Base-by-base conservation (phyloP, 2,329 filamentous ascomycete genomes). In the Paraphaeosphaeria sporulosa region DNA sequence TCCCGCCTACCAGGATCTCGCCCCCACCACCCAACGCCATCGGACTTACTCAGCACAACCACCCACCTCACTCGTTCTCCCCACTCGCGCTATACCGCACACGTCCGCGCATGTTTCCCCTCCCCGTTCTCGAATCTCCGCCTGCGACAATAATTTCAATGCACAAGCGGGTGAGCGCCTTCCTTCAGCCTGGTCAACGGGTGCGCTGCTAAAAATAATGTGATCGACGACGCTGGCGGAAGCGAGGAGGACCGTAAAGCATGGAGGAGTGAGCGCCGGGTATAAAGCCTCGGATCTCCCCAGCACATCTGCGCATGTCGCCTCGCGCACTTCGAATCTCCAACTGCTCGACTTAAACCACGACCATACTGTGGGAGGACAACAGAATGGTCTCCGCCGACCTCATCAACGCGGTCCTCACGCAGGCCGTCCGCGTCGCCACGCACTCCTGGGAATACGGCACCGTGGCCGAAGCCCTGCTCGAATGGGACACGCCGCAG, bases 321-420 rank as follows among this genome's bases (percentile, higher is more conserved):
- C 19, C n/a, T 15, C 32, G 10, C 47, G 21, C 13, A 36, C 1
- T 19, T 9, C n/a, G 27, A 32, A 19, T 27, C 25, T 27, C 25
- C 25, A 27, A 9, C 15, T n/a, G 34, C 15, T 23, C 52, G 30
- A 23, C 21, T 36, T 34, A 27, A n/a, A 51, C 19, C 3, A 38
- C 40, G 19, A 49, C 23, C 21, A 12, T 10, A 38, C 15, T 27
- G 25, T 27, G 25, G 3, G 25, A 3, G 25, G 3, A 27, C 3
- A 27, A 27, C 23, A 47, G 34, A 23, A 68, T 69, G 62, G 62
- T 69, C 79, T 92, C 88, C 12, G 90, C 90, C 80, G 91, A 57
- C 9, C 4, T 68, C 1, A 59, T 74, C 27, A 52, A 62, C 17
- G 67, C 60, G 38, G 65, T 71, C 8, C 66, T 73, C 5, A 25